These are phyloP conservation scores for Boletales sp. DNA, from an alignment of 768 basidiomycete genomes.

Conservation along the genomic window DNA sequence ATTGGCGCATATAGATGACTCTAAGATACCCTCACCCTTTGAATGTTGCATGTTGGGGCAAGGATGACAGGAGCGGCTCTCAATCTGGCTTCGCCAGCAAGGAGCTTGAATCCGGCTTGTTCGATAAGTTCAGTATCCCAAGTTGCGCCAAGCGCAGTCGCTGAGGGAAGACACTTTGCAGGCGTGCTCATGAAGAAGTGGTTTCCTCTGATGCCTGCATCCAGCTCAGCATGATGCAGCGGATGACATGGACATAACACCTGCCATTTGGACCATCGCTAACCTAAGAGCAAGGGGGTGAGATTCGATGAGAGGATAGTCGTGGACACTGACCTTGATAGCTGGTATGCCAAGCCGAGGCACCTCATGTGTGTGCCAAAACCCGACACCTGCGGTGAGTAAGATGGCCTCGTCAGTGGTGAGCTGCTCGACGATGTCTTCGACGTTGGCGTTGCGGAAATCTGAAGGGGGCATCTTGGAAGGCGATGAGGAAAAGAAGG, in stretches of 20 bases:
- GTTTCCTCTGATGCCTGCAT: conserved; percentile 55
- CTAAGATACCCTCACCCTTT: conserved; percentile 47
- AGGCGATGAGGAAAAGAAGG: neutral
- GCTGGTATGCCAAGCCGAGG: conserved; percentile 68
- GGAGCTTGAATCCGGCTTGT: conserved; percentile 56
- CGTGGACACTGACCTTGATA: conserved; percentile 45
- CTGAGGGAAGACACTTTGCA: conserved; percentile 72
- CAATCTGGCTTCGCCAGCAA: conserved; percentile 71
- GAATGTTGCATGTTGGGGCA: conserved; percentile 83
- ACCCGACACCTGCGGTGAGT: conserved; percentile 70
- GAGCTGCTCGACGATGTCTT: conserved; percentile 58
- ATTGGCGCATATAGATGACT: neutral
- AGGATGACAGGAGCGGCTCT: conserved; percentile 65
- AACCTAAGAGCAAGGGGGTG: conserved; percentile 38
- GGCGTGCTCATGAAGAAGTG: conserved; percentile 81
- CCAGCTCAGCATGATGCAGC: neutral
- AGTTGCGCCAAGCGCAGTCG: conserved; percentile 73
- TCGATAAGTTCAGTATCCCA: conserved; percentile 66
- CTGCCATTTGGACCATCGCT: conserved; percentile 78
- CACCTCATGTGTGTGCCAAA: conserved; percentile 70
- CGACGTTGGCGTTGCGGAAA: conserved; percentile 61
- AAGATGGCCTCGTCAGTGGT: conserved; percentile 73
- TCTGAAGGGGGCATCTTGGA: conserved; percentile 60
- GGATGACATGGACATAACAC: conserved; percentile 12
- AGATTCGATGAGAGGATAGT: conserved; percentile 8